phyloP scores from a whole-genome alignment of 2,329 filamentous ascomycete species.

The Mycosphaerella sp. region DNA sequence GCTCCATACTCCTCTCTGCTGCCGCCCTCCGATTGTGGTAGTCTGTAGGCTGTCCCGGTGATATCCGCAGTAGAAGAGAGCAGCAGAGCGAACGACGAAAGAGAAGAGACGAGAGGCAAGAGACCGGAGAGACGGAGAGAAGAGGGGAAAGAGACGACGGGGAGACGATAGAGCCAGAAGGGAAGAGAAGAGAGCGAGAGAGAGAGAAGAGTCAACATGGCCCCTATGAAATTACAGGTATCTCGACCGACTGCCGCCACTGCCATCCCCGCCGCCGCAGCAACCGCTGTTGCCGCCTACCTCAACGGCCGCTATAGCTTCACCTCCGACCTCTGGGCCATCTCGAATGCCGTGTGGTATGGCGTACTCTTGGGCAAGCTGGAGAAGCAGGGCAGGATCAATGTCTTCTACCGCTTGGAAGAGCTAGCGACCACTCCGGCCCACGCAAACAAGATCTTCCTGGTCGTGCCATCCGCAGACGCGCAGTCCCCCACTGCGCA shows the following conservation, averaged over 20 bases:
- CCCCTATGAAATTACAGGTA: not conserved
- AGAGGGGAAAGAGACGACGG: too few relatives aligned
- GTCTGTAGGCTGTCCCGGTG: too few relatives aligned
- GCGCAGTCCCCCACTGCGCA: slow-evolving; percentile 20
- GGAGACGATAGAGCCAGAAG: too few relatives aligned
- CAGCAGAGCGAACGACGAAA: too few relatives aligned
- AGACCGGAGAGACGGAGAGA: too few relatives aligned
- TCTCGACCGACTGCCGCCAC: slow-evolving; percentile 6
- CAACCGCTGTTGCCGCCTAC: slow-evolving; percentile 64
- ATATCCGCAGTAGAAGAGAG: too few relatives aligned
- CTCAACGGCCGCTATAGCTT: slow-evolving; percentile 64
- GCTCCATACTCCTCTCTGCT: too few relatives aligned
- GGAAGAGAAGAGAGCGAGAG: too few relatives aligned
- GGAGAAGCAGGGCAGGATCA: slow-evolving; percentile 52
- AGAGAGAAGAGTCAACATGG: not conserved
- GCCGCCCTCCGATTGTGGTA: too few relatives aligned
- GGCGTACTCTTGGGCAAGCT: slow-evolving; percentile 21
- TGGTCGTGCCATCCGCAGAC: slow-evolving; percentile 27
- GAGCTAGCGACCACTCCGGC: slow-evolving; percentile 54
- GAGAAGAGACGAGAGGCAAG: too few relatives aligned
- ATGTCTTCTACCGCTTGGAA: slow-evolving; percentile 70
- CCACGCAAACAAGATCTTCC: slow-evolving; percentile 25
- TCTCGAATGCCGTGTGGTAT: slow-evolving; percentile 50
- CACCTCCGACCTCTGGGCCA: slow-evolving; percentile 59
- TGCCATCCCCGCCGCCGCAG: slow-evolving; percentile 18